Base-by-base conservation (phyloP, 164 flowering plant genomes). In the Cinnamomum micranthum region DNA sequence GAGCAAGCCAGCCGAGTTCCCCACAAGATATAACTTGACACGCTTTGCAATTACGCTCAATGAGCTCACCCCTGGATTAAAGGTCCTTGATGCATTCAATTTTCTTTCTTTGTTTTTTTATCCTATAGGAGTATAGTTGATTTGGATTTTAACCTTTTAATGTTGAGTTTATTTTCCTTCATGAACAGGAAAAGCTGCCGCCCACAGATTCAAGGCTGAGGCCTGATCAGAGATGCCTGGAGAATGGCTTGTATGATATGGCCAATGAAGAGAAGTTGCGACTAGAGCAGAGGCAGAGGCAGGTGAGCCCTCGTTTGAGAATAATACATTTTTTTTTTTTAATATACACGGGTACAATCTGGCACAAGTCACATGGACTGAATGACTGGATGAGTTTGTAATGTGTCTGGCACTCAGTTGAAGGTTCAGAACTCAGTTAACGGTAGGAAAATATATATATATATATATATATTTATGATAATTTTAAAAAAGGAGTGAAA, bases 121-220 rank as follows among this genome's bases (percentile, higher is more conserved):
- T 6, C 47, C 5, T n/a, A 17, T 50, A 6, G 33, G 63, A 52
- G 11, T 19, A 6, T 51, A 17, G 15, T 59, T 60, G 51, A 69
- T 51, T 13, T 55, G 19, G 60, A 55, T 55, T 55, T 20, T 55
- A 55, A 55, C 50, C 47, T 41, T 41, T 41, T 41, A 9, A 41
- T 41, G 47, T 41, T 7, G 47, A 41, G 11, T 17, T 17, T 3
- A 31, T 17, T 10, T 70, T 7, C 19, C 69, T 7, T 71, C n/a
- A 28, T 50, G 9, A 81, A 71, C 84, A 94, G 98, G 97, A 89
- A 50, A 88, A 87, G 84, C 82, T 93, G 79, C 98, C 97, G 0
- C 97, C 94, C 15, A 93, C 98, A n/a, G 98, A 93, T 85, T 93
- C 98, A 50, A 88, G 98, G 84, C 86, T 89, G 12, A 88, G 98